Percentiles rank a stretch among this genome's conserved stretches.
Conservation (phyloP, 768 basidiomycete genomes). For the Tylopilus felleus region DNA sequence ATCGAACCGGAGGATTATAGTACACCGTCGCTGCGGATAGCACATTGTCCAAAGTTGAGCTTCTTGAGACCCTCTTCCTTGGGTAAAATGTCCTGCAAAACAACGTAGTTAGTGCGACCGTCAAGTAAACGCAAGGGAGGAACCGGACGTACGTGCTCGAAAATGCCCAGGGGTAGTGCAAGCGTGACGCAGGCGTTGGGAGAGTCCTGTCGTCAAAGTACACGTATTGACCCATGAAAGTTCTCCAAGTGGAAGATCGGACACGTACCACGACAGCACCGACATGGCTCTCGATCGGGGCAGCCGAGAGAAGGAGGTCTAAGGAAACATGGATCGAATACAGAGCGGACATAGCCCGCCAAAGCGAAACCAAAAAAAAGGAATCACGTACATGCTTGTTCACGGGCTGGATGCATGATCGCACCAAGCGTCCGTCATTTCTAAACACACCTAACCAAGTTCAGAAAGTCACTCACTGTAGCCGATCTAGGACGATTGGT, state of each 20-base stretch:
- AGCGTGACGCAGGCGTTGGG: constrained; percentile 78
- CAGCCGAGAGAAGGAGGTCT: constrained; percentile 68
- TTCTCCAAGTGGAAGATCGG: not conserved
- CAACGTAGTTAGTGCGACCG: not conserved
- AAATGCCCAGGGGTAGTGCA: constrained; percentile 73
- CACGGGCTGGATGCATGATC: constrained; percentile 48
- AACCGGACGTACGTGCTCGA: constrained; percentile 53
- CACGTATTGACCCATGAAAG: not conserved
- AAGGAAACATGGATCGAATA: no score
- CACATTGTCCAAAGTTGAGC: constrained; percentile 60
- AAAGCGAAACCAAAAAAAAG: no score
- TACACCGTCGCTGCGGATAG: constrained; percentile 57
- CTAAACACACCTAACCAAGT: not conserved
- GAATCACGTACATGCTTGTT: constrained; percentile 60
- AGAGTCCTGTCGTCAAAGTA: constrained; percentile 47
- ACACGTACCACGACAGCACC: constrained; percentile 62
- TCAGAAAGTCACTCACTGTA: constrained; percentile 50
- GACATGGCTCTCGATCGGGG: constrained; percentile 66
- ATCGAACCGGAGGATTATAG: no score
- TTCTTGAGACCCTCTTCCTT: constrained; percentile 59
- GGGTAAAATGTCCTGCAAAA: constrained; percentile 60
- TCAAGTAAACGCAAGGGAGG: not conserved
- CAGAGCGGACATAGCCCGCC: not conserved
- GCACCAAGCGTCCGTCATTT: not conserved
- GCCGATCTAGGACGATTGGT: constrained; percentile 47